Conservation (phyloP, 306 rosid species). For the barrel medic (Medicago truncatula) region MtrunA17r5.0-ANR NC_053045.1:40101501-40102000, state of each 20-base stretch:
- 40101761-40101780: conserved; percentile 58
- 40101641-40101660: conserved; percentile 56
- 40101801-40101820: conserved; percentile 58
- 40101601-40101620: conserved; percentile 92
- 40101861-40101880: conserved; percentile 70
- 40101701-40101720: conserved; percentile 62
- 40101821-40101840: conserved; percentile 55
- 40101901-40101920: conserved; percentile 81
- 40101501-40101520: conserved; percentile 34
- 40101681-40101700: conserved; percentile 68
- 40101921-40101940: conserved; percentile 92
- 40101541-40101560: conserved; percentile 42
- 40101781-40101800: conserved; percentile 65
- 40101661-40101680: conserved; percentile 62
- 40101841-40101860: conserved; percentile 64
- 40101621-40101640: conserved; percentile 66
- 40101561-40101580: conserved; percentile 69
- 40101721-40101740: conserved; percentile 61
- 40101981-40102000: conserved; percentile 57
- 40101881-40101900: conserved; percentile 71
- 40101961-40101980: conserved; percentile 80
- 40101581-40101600: conserved; percentile 89
- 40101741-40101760: conserved; percentile 58
- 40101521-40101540: conserved; percentile 35
- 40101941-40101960: conserved; percentile 85